Percentiles rank a stretch among this genome's conserved stretches.
phyloP scores from a whole-genome alignment of 2,329 filamentous ascomycete genomes.

The Xylaria polymorpha region DNA sequence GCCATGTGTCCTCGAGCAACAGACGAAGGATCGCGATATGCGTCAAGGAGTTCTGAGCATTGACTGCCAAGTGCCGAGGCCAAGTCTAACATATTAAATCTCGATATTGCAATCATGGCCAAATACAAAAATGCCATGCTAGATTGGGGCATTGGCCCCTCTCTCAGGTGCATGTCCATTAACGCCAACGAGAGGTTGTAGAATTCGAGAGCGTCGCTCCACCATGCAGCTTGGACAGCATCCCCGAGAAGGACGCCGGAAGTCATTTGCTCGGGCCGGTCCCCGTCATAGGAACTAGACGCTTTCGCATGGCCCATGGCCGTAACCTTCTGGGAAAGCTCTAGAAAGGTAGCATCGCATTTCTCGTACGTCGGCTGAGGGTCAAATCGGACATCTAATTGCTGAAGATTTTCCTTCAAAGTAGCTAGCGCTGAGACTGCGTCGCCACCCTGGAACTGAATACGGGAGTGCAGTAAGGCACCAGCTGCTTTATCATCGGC shows the following conservation, averaged over 20 bases:
- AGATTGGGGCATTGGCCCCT: slow-evolving; percentile 75
- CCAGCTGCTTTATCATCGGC: slow-evolving; percentile 84
- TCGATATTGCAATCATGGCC: slow-evolving; percentile 72
- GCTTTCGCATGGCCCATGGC: slow-evolving; percentile 64
- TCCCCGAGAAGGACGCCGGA: slow-evolving; percentile 78
- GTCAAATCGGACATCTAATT: slow-evolving; percentile 75
- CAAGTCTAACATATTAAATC: slow-evolving; percentile 77
- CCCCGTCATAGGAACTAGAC: slow-evolving; percentile 56
- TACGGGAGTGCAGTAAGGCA: slow-evolving; percentile 83
- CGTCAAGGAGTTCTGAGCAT: slow-evolving; percentile 72
- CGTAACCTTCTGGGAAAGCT: slow-evolving; percentile 69
- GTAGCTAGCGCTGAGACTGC: slow-evolving; percentile 74
- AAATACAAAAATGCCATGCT: slow-evolving; percentile 76
- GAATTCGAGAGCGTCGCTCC: slow-evolving; percentile 77
- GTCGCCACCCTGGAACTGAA: slow-evolving; percentile 80
- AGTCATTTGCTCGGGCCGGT: slow-evolving; percentile 67
- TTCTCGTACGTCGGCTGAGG: slow-evolving; percentile 76
- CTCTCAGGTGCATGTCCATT: slow-evolving; percentile 71
- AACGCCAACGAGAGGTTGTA: slow-evolving; percentile 77
- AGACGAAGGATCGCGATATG: slow-evolving; percentile 72
- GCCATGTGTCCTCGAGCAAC: slow-evolving; percentile 76
- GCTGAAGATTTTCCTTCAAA: slow-evolving; percentile 76
- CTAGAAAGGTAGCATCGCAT: slow-evolving; percentile 80
- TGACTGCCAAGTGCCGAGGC: slow-evolving; percentile 73
- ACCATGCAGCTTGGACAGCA: slow-evolving; percentile 76